Percentiles rank a stretch among this genome's conserved stretches.
phyloP scores from a whole-genome alignment of 164 flowering plant species.

The Nymphaea thermarum region DNA sequence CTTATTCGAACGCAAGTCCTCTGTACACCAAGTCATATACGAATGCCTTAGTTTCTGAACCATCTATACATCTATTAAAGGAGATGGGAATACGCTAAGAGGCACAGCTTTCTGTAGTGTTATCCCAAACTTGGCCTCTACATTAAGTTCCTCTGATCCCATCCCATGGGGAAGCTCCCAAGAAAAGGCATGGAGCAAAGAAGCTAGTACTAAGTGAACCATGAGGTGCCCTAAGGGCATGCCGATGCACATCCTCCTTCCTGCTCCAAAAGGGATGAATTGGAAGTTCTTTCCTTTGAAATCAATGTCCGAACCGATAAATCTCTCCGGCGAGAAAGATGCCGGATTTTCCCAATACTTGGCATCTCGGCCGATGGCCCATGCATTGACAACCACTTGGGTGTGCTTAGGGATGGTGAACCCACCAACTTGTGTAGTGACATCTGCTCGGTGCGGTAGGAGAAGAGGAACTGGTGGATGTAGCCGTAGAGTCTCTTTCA shows the following conservation, averaged over 20 bases:
- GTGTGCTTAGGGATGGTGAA: slow-evolving; percentile 1
- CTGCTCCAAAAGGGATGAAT: slow-evolving; percentile 3
- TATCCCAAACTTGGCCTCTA: neutral
- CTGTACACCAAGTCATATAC: too few species aligned
- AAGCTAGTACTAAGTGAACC: slow-evolving; percentile 7
- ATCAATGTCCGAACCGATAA: neutral
- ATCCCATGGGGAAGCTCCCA: slow-evolving; percentile 7
- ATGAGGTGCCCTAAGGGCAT: slow-evolving; percentile 1
- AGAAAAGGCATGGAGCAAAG: slow-evolving; percentile 3
- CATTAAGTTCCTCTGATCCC: neutral
- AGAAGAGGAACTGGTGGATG: slow-evolving; percentile 4
- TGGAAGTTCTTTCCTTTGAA: neutral
- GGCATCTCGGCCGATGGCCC: slow-evolving; percentile 5
- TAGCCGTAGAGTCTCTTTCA: neutral
- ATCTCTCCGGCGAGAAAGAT: slow-evolving; percentile 4
- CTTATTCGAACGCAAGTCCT: too few species aligned
- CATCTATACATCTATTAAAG: neutral
- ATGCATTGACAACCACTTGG: neutral
- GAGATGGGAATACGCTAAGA: neutral
- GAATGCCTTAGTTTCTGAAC: too few species aligned
- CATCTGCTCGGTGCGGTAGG: neutral
- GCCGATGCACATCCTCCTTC: slow-evolving; percentile 7
- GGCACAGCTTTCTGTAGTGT: slow-evolving; percentile 6
- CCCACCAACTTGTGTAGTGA: neutral
- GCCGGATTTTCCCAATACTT: slow-evolving; percentile 1